Conservation (phyloP, 2,329 filamentous ascomycete genomes). For the Ilyonectria robusta region DNA sequence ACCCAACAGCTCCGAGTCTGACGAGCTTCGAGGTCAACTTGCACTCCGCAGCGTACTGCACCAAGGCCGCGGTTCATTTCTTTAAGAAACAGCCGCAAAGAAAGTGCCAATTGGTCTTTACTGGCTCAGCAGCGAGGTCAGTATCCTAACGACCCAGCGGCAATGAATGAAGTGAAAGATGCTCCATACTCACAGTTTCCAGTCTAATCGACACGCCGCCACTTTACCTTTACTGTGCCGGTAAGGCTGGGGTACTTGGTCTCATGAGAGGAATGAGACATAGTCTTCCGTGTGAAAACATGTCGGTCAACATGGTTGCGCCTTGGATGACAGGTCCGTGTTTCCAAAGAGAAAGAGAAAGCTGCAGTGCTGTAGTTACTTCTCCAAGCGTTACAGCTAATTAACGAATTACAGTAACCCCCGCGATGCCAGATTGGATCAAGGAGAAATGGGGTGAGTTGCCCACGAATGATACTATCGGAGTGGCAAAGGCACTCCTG, state of each 20-base stretch:
- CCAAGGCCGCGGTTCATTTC: conserved; percentile 1
- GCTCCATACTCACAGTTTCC: not conserved
- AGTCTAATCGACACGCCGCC: not conserved
- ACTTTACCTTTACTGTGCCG: not conserved
- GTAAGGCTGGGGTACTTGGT: conserved; percentile 1
- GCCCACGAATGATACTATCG: conserved; percentile 1
- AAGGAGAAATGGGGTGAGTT: conserved; percentile 5
- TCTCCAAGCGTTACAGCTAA: not conserved
- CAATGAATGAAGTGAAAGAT: too few relatives aligned
- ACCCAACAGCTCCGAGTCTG: not conserved
- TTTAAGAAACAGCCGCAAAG: not conserved
- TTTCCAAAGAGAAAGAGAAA: not conserved
- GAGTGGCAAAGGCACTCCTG: conserved; percentile 1
- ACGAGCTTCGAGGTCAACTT: conserved; percentile 1
- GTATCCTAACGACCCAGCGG: too few relatives aligned
- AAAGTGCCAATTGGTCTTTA: not conserved
- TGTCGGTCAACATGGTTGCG: conserved; percentile 4
- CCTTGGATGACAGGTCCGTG: conserved; percentile 2
- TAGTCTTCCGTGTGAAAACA: not conserved
- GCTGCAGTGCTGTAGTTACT: not conserved
- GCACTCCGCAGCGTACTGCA: not conserved
- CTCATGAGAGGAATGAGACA: conserved; percentile 4
- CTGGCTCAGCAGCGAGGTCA: conserved; percentile 1
- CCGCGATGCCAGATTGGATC: conserved; percentile 3
- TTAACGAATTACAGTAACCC: not conserved